Evolutionary conservation across 2,329 filamentous ascomycete genomes (phyloP).

Genomic region (Hymenoscyphus fructigenus): DNA sequence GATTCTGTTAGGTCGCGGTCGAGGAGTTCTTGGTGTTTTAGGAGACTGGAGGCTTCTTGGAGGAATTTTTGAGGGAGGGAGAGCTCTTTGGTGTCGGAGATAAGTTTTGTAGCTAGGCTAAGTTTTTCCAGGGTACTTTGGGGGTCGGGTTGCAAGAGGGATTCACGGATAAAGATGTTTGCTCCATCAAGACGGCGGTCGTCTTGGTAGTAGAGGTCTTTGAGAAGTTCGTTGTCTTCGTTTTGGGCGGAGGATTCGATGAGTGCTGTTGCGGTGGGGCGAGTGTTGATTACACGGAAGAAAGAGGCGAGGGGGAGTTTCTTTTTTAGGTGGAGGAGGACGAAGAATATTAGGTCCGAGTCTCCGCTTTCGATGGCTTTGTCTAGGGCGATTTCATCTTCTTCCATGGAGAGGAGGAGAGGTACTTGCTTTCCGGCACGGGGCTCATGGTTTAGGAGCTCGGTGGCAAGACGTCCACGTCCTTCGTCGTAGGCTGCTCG

Average conservation of each 20-base stretch:
- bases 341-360: slow-evolving; percentile 87
- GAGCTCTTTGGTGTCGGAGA: slow-evolving; percentile 80
- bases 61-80: slow-evolving; percentile 71
- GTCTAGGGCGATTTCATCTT: slow-evolving; percentile 91
- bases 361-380: slow-evolving; percentile 96
- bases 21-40: slow-evolving; percentile 83
- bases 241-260: slow-evolving; percentile 79
- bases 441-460: slow-evolving; percentile 89
- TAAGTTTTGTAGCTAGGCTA: slow-evolving; percentile 77
- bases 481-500: slow-evolving; percentile 93
- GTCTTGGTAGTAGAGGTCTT: slow-evolving; percentile 97
- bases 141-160: slow-evolving; percentile 69
- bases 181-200: slow-evolving; percentile 87
- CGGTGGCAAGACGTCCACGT: slow-evolving; percentile 80
- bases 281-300: slow-evolving; percentile 85
- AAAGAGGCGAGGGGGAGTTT: slow-evolving; percentile 88
- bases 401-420: slow-evolving; percentile 88
- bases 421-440: slow-evolving; percentile 95
- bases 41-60: slow-evolving; percentile 74
- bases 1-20: slow-evolving; percentile 77
- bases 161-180: slow-evolving; percentile 82
- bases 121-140: slow-evolving; percentile 80
- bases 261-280: slow-evolving; percentile 82
- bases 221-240: slow-evolving; percentile 79
- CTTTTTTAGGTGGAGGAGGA: slow-evolving; percentile 83